Evolutionary conservation across 345 rosid genomes (phyloP).

Genomic region (Gossypioides kirkii): DNA sequence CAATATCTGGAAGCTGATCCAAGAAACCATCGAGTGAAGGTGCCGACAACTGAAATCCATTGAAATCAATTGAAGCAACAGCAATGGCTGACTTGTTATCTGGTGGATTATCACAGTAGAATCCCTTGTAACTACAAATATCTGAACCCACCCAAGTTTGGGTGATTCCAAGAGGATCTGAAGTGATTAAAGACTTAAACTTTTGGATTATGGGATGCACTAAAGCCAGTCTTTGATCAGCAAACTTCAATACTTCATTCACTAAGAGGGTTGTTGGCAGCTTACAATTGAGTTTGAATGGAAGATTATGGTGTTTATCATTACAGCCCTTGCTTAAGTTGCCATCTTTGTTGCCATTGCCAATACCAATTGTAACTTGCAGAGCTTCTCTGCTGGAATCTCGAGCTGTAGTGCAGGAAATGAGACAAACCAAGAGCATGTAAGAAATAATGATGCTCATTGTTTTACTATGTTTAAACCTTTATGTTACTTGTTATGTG

Average conservation of each 20-base stretch:
- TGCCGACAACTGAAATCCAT: slow-evolving; percentile 71
- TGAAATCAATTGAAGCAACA: slow-evolving; percentile 83
- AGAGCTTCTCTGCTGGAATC: not conserved
- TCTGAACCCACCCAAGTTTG: slow-evolving; percentile 71
- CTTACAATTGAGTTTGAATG: slow-evolving; percentile 13
- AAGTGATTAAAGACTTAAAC: slow-evolving; percentile 60
- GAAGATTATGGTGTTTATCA: not conserved
- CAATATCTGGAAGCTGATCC: slow-evolving; percentile 67
- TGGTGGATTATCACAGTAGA: slow-evolving; percentile 76
- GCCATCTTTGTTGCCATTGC: not conserved
- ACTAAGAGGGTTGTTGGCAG: slow-evolving; percentile 5
- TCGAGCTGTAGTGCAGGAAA: not conserved
- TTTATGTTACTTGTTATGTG: not conserved
- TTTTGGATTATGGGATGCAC: slow-evolving; percentile 74
- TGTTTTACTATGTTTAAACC: not conserved
- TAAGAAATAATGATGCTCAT: not conserved
- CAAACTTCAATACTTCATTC: slow-evolving; percentile 31
- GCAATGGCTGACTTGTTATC: slow-evolving; percentile 64
- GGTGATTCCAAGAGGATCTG: slow-evolving; percentile 66
- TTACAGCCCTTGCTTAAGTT: slow-evolving; percentile 15
- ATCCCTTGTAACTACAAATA: slow-evolving; percentile 73
- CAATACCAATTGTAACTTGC: not conserved
- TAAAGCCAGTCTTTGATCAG: slow-evolving; percentile 60
- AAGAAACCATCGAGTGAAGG: slow-evolving; percentile 73
- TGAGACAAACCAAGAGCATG: slow-evolving; percentile 5